These are phyloP conservation scores for Exophiala viscosa DNA, from an alignment of 2,329 filamentous ascomycete species.

Conservation along the genomic window DNA sequence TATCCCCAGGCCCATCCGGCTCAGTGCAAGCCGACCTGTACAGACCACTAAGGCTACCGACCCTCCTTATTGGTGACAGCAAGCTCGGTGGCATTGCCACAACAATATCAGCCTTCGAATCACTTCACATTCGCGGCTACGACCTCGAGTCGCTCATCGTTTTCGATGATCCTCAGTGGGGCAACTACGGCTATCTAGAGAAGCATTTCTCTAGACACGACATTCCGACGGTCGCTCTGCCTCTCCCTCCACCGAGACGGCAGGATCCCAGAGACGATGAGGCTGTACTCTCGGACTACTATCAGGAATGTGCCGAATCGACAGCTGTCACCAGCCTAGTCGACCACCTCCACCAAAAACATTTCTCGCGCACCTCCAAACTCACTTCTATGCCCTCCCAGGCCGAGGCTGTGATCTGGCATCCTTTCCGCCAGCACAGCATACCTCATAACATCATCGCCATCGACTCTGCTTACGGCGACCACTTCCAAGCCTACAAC, in stretches of 20 bases:
- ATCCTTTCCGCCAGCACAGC: slow-evolving; percentile 79
- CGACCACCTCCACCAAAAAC: slow-evolving; percentile 50
- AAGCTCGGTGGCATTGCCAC: slow-evolving; percentile 75
- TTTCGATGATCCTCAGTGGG: slow-evolving; percentile 63
- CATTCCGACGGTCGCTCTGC: slow-evolving; percentile 56
- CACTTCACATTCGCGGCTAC: slow-evolving; percentile 71
- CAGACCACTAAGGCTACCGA: slow-evolving; percentile 66
- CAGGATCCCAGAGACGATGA: slow-evolving; percentile 47
- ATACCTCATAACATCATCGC: slow-evolving; percentile 63
- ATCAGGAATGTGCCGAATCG: slow-evolving; percentile 46
- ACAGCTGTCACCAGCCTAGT: slow-evolving; percentile 47
- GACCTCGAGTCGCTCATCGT: slow-evolving; percentile 68
- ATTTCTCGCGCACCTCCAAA: slow-evolving; percentile 54
- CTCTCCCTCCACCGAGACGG: slow-evolving; percentile 54
- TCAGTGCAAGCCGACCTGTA: slow-evolving; percentile 76
- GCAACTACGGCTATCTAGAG: slow-evolving; percentile 64
- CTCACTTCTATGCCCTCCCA: slow-evolving; percentile 60
- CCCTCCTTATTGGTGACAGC: slow-evolving; percentile 70
- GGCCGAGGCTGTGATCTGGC: slow-evolving; percentile 70
- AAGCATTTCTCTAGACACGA: slow-evolving; percentile 62
- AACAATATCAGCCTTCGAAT: slow-evolving; percentile 77
- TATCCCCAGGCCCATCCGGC: slow-evolving; percentile 73
- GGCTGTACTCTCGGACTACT: slow-evolving; percentile 62
- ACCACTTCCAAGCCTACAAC: slow-evolving; percentile 67
- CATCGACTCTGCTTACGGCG: slow-evolving; percentile 76